Evolutionary conservation across 2,329 filamentous ascomycete genomes (phyloP).

Genomic region (Pyrenochaeta sp.): DNA sequence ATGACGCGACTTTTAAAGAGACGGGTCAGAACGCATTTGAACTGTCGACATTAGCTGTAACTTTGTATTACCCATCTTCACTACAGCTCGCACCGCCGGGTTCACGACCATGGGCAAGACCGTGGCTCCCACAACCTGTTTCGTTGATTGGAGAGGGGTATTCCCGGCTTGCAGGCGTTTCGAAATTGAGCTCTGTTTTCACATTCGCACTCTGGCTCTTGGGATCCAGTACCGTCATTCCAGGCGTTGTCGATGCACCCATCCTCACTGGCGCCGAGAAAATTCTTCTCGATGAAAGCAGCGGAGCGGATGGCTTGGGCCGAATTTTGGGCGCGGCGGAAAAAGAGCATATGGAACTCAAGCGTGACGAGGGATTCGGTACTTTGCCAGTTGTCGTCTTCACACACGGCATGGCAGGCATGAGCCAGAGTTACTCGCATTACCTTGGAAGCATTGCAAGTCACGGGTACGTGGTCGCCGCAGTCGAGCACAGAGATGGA

Average conservation of each 20-base stretch:
- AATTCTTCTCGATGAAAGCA: slow-evolving; percentile 28
- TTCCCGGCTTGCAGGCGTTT: slow-evolving; percentile 50
- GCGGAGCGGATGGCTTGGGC: slow-evolving; percentile 19
- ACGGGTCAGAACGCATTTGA: slow-evolving; percentile 52
- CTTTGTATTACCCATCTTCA: slow-evolving; percentile 55
- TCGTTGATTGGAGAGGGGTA: slow-evolving; percentile 54
- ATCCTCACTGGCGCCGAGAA: slow-evolving; percentile 37
- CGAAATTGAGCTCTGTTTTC: slow-evolving; percentile 44
- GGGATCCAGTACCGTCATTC: slow-evolving; percentile 51
- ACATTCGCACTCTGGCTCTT: slow-evolving; percentile 52
- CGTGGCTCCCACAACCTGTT: slow-evolving; percentile 55
- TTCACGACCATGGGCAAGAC: slow-evolving; percentile 46
- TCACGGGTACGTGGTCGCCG: slow-evolving; percentile 55
- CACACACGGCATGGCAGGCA: slow-evolving; percentile 56
- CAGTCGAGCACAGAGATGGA: slow-evolving; percentile 57
- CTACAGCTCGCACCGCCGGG: slow-evolving; percentile 23
- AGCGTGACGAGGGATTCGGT: slow-evolving; percentile 34
- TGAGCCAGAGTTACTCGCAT: slow-evolving; percentile 55
- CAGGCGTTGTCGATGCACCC: slow-evolving; percentile 53
- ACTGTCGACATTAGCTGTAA: slow-evolving; percentile 54
- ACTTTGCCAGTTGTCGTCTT: slow-evolving; percentile 55
- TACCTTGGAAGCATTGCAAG: slow-evolving; percentile 56
- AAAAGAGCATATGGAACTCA: slow-evolving; percentile 28
- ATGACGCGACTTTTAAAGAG: slow-evolving; percentile 47
- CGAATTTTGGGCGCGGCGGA: slow-evolving; percentile 24